A percentile compares a stretch with the other conserved stretches of the same genome.
Evolutionary conservation across 495 filamentous ascomycete species (phyloP).

Genomic region (Penicillium parvum): DNA sequence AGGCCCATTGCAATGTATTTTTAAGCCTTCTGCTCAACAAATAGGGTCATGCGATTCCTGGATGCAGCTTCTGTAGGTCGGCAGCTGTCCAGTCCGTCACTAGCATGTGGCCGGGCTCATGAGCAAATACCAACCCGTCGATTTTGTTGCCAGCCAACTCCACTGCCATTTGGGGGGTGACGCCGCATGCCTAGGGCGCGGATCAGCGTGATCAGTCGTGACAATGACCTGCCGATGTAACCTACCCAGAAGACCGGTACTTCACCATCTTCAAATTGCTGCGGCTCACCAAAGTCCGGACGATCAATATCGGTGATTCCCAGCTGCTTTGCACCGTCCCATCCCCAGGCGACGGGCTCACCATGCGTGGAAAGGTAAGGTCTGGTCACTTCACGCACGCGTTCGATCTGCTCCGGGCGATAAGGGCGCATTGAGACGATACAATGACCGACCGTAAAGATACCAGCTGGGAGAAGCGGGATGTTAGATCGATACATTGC

Average conservation of each 20-base stretch:
- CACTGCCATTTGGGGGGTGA: conserved; percentile 56
- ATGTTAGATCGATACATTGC: conserved; percentile 53
- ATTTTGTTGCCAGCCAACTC: conserved; percentile 40
- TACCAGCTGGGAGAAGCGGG: conserved; percentile 45
- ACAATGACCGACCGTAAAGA: conserved; percentile 45
- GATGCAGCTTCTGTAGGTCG: conserved; percentile 13
- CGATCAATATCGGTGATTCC: conserved; percentile 42
- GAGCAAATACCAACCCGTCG: conserved; percentile 47
- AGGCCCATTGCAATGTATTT: background rate
- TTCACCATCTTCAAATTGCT: conserved; percentile 32
- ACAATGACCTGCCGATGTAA: background rate
- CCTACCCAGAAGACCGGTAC: conserved; percentile 52
- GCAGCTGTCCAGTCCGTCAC: conserved; percentile 40
- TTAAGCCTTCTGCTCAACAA: too few relatives aligned
- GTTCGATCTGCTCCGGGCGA: conserved; percentile 36
- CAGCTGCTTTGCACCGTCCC: conserved; percentile 43
- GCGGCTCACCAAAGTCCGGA: conserved; percentile 44
- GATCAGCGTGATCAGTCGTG: background rate
- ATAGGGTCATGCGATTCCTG: conserved; percentile 2
- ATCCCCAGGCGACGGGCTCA: conserved; percentile 58
- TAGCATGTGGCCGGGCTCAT: conserved; percentile 55
- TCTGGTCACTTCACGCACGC: conserved; percentile 45
- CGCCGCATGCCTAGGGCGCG: conserved; percentile 45
- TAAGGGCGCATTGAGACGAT: conserved; percentile 57
- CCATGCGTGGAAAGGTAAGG: conserved; percentile 47